phyloP scores from a whole-genome alignment of 805 yeast genomes.

The Yamadazyma paraphyllophila region DNA sequence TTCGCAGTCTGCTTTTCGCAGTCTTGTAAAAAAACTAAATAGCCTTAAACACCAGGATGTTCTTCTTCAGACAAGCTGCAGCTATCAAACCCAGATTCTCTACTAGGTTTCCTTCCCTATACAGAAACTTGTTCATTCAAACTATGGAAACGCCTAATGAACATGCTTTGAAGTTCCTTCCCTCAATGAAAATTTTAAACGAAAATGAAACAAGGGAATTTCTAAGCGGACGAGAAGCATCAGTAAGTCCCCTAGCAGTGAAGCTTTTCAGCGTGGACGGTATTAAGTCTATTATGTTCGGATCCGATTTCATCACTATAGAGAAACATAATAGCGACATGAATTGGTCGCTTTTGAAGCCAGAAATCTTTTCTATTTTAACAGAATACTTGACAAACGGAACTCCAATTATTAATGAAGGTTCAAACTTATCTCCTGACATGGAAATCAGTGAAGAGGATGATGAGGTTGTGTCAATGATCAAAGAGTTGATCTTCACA shows the following conservation, averaged over 20 bases:
- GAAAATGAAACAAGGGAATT: conserved; percentile 71
- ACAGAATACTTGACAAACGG: conserved; percentile 58
- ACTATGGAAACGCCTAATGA: conserved; percentile 86
- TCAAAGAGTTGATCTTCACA: conserved; percentile 66
- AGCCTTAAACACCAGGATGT: conserved; percentile 1
- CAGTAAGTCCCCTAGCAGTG: conserved; percentile 71
- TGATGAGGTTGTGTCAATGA: conserved; percentile 64
- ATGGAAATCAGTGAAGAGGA: conserved; percentile 55
- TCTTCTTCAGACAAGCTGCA: conserved; percentile 1
- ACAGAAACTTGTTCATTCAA: conserved; percentile 56
- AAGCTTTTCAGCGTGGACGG: conserved; percentile 77
- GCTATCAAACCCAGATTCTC: background rate
- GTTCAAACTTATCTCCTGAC: conserved; percentile 28
- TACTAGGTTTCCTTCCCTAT: background rate
- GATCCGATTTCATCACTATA: conserved; percentile 79
- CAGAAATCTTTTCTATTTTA: conserved; percentile 60
- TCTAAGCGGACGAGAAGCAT: conserved; percentile 71
- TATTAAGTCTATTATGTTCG: conserved; percentile 72
- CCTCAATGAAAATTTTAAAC: conserved; percentile 63
- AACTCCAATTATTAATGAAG: conserved; percentile 48
- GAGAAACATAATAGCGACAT: conserved; percentile 56
- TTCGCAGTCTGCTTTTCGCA: background rate
- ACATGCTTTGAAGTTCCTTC: conserved; percentile 80
- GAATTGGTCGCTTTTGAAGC: conserved; percentile 61
- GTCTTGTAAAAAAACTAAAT: background rate